Base-by-base conservation (phyloP, 257 asterid genomes). In the Leptodermis oblonga region DNA sequence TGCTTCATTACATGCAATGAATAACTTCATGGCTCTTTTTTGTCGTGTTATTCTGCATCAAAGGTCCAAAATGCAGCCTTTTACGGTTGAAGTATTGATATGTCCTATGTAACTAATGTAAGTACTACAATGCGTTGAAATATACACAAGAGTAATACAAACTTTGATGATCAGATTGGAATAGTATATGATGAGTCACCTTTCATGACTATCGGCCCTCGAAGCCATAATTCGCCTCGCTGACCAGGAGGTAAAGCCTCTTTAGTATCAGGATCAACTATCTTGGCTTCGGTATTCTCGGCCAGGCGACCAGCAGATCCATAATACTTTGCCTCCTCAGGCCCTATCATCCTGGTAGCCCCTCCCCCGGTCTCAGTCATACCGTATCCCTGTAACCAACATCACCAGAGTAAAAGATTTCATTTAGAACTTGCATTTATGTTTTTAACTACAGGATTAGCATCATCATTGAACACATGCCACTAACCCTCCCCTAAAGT, bases 271-370 rank as follows among this genome's bases (percentile, higher is more conserved):
- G 90, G 97, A 77, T 92, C 95, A 28, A 90, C 98, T 56, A 90
- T 83, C 86, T 83, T 92, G 59, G 97, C 97, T 82, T 92, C 96
- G 62, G 65, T 59, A 69, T 78, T 81, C 76, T 83, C 86, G 14
- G 80, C 26, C 56, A 92, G 75, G 20, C 93, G 90, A 58, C 98
- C 98, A 4, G 87, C 93, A 46, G 97, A 92, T n/a, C 95, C 97
- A 62, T 79, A 71, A 43, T 55, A 65, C 25, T 58, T 73, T 3
- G 86, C 70, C 75, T 92, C 98, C 62, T 90, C 95, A 15, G 82
- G 77, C 70, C 86, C 87, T 17, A 69, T 46, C 76, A 88, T 69
- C 63, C 90, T 79, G 23, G 96, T 76, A 49, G 80, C 88, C 12
- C 72, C 86, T 76, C 98, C 98, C 1, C 87, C 76, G 46, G 85